Evolutionary conservation across 148 eudicot species (phyloP), one percentile per base, ranked within the genome.

Genomic region (Rhododendron henanense): DNA sequence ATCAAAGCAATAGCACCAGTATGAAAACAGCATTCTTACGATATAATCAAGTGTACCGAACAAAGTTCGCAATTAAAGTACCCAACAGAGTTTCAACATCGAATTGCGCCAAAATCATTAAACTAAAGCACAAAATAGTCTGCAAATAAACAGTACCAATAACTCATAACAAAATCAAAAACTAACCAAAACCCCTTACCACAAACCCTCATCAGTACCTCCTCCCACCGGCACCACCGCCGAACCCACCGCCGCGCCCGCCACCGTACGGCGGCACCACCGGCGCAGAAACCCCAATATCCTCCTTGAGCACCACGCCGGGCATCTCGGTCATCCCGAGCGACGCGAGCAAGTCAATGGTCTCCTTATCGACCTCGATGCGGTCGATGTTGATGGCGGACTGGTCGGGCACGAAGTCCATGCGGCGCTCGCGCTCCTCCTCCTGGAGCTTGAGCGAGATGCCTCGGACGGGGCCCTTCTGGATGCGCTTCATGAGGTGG

Each of bases 301-400:
- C 90, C 82, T 88, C 90, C 75, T 81, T 88, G 33, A 88, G 81
- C 13, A 79, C 84, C 18, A 88, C 85, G 1, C 90, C 90, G 1
- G 90, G 90, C 76, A 88, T 75, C 0, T 88, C 90, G 23, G 35
- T 19, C 90, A 88, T 88, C 1, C 90, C 90, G 3, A 88, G 83
- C 13, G 86, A 37, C 28, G 85, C 90, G 8, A 88, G 82, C 81
- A 88, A 15, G 15, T 88, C 90, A 19, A 88, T 53, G 6, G 90
- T 88, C 90, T 88, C 90, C 88, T 88, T 87, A 19, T 88, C 90
- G 41, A 88, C 90, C 88, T 88, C 90, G 33, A 88, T 88, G 63
- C 41, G 83, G 39, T 88, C 86, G 7, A 37, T 37, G 57, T 84
- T 84, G 48, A 88, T 86, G 81, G 90, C 90, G 4, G 90, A 88